A percentile compares a stretch with the other conserved stretches of the same genome.
phyloP scores from a whole-genome alignment of 2,329 filamentous ascomycete species.

The Colletotrichum karsti region DNA sequence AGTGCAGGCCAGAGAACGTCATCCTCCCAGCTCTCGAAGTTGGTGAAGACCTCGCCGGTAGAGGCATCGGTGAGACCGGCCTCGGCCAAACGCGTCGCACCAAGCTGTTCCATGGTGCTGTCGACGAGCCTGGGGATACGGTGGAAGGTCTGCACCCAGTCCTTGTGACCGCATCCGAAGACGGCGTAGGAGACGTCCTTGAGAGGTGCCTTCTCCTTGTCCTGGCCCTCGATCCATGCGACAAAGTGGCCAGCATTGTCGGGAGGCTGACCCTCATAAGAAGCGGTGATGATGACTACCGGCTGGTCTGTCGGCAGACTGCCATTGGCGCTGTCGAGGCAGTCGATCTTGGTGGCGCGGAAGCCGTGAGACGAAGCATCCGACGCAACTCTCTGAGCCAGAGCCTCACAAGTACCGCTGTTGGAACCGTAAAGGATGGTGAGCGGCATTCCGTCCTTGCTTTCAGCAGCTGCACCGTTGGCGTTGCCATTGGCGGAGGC shows the following conservation, averaged over 20 bases:
- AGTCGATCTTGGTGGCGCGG: constrained; percentile 54
- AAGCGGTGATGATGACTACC: constrained; percentile 70
- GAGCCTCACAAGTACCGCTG: constrained; percentile 73
- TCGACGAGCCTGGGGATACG: constrained; percentile 72
- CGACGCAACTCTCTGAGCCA: constrained; percentile 67
- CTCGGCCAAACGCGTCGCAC: constrained; percentile 44
- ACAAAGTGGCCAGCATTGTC: constrained; percentile 75
- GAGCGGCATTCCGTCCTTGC: constrained; percentile 46
- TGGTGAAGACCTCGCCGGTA: constrained; percentile 72
- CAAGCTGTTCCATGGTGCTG: constrained; percentile 51
- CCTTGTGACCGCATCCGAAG: constrained; percentile 68
- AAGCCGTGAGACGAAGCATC: constrained; percentile 66
- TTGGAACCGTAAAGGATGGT: constrained; percentile 76
- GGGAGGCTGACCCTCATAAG: constrained; percentile 75
- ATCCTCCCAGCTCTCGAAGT: constrained; percentile 75
- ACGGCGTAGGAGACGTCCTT: constrained; percentile 69
- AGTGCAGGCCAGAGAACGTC: constrained; percentile 60
- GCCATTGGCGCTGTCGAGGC: constrained; percentile 65
- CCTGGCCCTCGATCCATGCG: constrained; percentile 65
- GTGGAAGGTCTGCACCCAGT: constrained; percentile 73
- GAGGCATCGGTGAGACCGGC: constrained; percentile 69
- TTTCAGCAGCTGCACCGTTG: not conserved
- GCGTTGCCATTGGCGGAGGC: not conserved
- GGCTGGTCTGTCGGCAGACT: constrained; percentile 65
- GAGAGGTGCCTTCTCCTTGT: constrained; percentile 49